Evolutionary conservation across 2,329 filamentous ascomycete species (phyloP).

Genomic region (Ceratocystis colombiana): DNA sequence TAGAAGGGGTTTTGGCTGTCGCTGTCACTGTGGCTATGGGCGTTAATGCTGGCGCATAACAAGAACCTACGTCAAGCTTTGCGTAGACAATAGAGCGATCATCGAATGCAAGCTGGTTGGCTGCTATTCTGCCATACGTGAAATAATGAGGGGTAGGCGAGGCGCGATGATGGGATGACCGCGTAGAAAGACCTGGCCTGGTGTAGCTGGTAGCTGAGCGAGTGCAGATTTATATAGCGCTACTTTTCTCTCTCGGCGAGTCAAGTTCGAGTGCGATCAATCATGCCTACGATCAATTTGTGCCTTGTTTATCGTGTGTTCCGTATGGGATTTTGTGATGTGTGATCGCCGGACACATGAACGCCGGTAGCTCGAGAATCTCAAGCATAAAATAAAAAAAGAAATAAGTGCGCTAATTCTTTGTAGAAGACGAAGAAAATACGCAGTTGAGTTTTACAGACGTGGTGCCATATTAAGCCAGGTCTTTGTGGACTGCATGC

Average conservation of each 20-base stretch:
- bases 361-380: too few species aligned
- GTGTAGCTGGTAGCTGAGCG: neutral
- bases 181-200: neutral
- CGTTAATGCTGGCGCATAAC: neutral
- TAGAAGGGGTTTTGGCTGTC: neutral
- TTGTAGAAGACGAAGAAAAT: neutral
- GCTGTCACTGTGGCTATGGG: neutral
- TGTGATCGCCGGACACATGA: too few species aligned
- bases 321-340: too few species aligned
- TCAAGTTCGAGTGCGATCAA: too few species aligned
- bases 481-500: neutral
- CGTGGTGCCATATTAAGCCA: neutral
- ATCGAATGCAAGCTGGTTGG: neutral
- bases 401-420: neutral
- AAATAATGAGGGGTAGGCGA: neutral
- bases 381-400: neutral
- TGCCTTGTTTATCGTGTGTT: too few species aligned
- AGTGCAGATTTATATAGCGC: neutral
- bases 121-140: neutral
- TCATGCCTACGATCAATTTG: too few species aligned
- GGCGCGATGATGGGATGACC: neutral
- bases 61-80: neutral
- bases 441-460: neutral
- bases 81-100: neutral
- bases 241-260: neutral